phyloP scores from a whole-genome alignment of 306 rosid species.

The Vicia faba region DNA sequence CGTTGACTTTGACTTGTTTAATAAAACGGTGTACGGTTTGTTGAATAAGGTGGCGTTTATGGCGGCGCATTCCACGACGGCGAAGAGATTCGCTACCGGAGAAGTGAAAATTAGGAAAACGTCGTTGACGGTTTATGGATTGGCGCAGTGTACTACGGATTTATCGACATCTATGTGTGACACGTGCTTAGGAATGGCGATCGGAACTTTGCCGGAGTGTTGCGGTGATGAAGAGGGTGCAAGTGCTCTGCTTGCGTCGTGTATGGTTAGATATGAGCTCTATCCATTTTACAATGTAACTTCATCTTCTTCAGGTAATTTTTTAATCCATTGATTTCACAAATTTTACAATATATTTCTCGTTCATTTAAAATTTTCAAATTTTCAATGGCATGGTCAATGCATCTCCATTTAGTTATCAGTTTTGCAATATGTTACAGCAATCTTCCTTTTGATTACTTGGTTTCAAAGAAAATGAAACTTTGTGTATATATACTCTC shows the following conservation, averaged over 20 bases:
- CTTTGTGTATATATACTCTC: too few relatives aligned
- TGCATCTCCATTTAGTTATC: too few relatives aligned
- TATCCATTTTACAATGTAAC: conserved; percentile 32
- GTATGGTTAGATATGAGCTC: conserved; percentile 38
- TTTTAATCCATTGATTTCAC: too few relatives aligned
- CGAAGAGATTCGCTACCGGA: conserved; percentile 35
- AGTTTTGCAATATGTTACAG: too few relatives aligned
- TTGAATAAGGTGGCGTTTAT: conserved; percentile 28
- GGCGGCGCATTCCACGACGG: conserved; percentile 19
- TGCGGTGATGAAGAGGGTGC: conserved; percentile 35
- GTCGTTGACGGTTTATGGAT: conserved; percentile 31
- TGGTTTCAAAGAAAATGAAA: too few relatives aligned
- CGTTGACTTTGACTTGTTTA: conserved; percentile 24
- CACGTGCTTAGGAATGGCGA: conserved; percentile 30
- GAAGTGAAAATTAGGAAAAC: neutral
- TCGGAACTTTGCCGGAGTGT: conserved; percentile 15
- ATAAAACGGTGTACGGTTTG: conserved; percentile 3
- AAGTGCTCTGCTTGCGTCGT: conserved; percentile 31
- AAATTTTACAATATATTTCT: too few relatives aligned
- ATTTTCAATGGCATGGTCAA: too few relatives aligned
- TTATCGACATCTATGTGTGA: conserved; percentile 19
- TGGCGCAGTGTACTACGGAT: conserved; percentile 35
- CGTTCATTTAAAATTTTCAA: too few relatives aligned
- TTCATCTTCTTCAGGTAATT: neutral
- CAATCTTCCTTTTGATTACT: too few relatives aligned